These are phyloP conservation scores for Corymbia citriodora DNA, from an alignment of 441 rosid species.

Conservation along the genomic window DNA sequence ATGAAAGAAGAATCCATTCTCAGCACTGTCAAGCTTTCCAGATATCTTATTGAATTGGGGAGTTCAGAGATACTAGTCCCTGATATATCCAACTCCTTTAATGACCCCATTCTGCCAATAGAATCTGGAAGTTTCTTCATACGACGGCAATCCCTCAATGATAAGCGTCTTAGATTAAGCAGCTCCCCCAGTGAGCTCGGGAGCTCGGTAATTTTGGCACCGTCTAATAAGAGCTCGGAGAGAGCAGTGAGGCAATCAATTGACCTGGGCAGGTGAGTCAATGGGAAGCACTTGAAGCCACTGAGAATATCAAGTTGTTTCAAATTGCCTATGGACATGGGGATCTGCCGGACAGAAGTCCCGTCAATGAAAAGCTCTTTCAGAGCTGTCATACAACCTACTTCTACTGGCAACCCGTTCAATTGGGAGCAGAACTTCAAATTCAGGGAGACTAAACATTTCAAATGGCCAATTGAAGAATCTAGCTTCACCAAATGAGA, in stretches of 20 bases:
- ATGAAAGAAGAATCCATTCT: neutral
- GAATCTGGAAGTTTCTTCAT: neutral
- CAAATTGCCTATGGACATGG: neutral
- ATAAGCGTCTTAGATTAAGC: rapidly evolving
- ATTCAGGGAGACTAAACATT: neutral
- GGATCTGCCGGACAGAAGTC: neutral
- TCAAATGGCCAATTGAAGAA: neutral
- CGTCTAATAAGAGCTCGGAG: rapidly evolving
- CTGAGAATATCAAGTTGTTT: neutral
- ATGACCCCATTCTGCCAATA: rapidly evolving
- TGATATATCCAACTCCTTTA: neutral
- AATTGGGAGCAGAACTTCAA: neutral
- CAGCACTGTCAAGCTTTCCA: rapidly evolving
- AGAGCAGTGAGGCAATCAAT: rapidly evolving
- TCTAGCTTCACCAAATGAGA: neutral
- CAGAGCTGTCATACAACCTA: rapidly evolving
- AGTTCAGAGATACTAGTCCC: neutral
- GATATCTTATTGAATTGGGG: rapidly evolving
- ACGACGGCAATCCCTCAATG: neutral
- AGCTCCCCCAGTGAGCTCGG: rapidly evolving
- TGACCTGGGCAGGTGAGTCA: neutral
- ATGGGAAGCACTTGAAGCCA: neutral
- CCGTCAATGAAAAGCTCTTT: neutral
- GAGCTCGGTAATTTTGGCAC: neutral
- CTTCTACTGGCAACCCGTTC: neutral